phyloP scores from a whole-genome alignment of 108 stramenopile species.

The Aurantiochytrium sp. region DNA sequence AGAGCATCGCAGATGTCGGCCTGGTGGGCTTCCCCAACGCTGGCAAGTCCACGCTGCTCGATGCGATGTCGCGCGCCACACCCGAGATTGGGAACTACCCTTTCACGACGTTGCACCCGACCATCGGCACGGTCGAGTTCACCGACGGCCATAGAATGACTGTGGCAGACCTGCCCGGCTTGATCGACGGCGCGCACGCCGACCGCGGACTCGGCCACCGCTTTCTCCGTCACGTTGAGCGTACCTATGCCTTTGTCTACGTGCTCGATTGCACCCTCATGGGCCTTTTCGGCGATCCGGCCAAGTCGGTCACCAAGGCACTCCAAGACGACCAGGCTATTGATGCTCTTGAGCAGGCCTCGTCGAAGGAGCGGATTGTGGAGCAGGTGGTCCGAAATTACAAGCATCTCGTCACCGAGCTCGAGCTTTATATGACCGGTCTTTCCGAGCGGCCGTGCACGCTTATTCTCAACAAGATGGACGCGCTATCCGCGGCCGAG shows the following conservation, averaged over 20 bases:
- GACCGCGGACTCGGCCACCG: slow-evolving; percentile 89
- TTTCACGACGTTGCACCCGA: slow-evolving; percentile 93
- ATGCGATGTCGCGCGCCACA: slow-evolving; percentile 76
- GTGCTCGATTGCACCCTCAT: slow-evolving; percentile 43
- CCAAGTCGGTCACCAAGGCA: background rate
- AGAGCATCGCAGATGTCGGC: slow-evolving; percentile 91
- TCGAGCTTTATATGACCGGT: background rate
- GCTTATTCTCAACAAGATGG: slow-evolving; percentile 6
- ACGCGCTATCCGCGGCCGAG: background rate
- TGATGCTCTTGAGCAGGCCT: background rate
- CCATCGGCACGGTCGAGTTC: slow-evolving; percentile 80
- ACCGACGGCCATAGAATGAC: slow-evolving; percentile 70
- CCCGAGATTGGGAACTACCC: slow-evolving; percentile 93
- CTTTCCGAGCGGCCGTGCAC: background rate
- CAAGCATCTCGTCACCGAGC: background rate
- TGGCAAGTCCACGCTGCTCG: slow-evolving; percentile 83
- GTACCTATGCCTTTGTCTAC: slow-evolving; percentile 66
- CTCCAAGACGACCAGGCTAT: background rate
- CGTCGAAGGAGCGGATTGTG: background rate
- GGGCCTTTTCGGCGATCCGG: background rate
- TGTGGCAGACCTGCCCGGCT: slow-evolving; percentile 91
- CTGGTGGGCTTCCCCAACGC: slow-evolving; percentile 99
- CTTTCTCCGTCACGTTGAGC: slow-evolving; percentile 85
- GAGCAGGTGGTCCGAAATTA: background rate
- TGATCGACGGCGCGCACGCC: slow-evolving; percentile 87